Evolutionary conservation across 805 yeast genomes (phyloP).

Genomic region (Candida suzukii): DNA sequence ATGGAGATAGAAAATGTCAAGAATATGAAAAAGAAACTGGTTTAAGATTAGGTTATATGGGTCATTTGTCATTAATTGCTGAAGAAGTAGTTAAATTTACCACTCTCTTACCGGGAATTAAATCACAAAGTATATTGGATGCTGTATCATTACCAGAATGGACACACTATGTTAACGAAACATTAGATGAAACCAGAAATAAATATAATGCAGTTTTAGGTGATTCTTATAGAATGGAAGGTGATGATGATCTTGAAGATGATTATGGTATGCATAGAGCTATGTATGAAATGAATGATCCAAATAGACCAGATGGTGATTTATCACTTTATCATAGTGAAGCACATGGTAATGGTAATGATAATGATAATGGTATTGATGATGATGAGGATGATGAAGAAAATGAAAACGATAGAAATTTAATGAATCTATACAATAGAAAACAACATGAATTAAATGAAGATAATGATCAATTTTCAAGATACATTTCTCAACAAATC

Average conservation of each 20-base stretch:
- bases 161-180: constrained; percentile 77
- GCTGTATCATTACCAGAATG: constrained; percentile 53
- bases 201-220: constrained; percentile 93
- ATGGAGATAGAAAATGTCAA: constrained; percentile 55
- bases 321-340: background rate
- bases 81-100: constrained; percentile 92
- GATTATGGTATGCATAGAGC: constrained; percentile 14
- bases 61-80: constrained; percentile 89
- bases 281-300: constrained; percentile 9
- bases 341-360: constrained; percentile 5
- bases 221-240: constrained; percentile 14
- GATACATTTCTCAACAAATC: constrained; percentile 72
- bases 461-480: constrained; percentile 50
- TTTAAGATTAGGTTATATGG: constrained; percentile 88
- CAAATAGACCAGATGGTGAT: constrained; percentile 12
- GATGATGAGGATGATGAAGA: constrained; percentile 14
- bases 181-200: constrained; percentile 82
- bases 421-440: constrained; percentile 11
- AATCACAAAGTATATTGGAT: constrained; percentile 45
- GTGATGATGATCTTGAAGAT: constrained; percentile 29
- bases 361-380: constrained; percentile 2
- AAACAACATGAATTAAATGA: constrained; percentile 21
- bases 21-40: constrained; percentile 52
- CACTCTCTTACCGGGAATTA: constrained; percentile 51
- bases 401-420: constrained; percentile 11